Evolutionary conservation across 2,329 filamentous ascomycete species (phyloP).

Genomic region (Fonsecaea erecta): DNA sequence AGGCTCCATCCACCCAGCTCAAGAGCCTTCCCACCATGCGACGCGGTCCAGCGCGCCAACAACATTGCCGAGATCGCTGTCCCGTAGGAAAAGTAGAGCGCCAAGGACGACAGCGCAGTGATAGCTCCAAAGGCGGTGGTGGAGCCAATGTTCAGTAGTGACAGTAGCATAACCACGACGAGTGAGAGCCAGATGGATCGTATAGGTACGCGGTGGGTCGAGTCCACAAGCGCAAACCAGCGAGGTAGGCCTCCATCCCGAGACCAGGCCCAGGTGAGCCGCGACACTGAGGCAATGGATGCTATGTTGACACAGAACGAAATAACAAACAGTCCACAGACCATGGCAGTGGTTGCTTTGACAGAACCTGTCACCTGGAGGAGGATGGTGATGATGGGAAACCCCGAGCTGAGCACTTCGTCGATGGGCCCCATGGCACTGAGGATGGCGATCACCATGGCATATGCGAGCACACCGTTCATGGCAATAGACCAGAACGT

Average conservation of each 20-base stretch:
- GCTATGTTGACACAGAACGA: slow-evolving; percentile 11
- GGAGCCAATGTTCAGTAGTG: slow-evolving; percentile 31
- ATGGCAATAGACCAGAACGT: slow-evolving; percentile 8
- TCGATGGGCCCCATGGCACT: slow-evolving; percentile 10
- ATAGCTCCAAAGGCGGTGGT: slow-evolving; percentile 36
- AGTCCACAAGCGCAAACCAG: slow-evolving; percentile 10
- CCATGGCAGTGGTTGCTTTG: slow-evolving; percentile 9
- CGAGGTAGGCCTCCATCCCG: slow-evolving; percentile 6
- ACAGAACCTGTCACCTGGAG: slow-evolving; percentile 2
- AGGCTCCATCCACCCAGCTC: slow-evolving; percentile 39
- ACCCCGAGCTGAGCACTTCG: slow-evolving; percentile 5
- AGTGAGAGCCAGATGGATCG: slow-evolving; percentile 7
- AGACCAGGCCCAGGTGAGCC: slow-evolving; percentile 8
- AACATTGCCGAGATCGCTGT: slow-evolving; percentile 55
- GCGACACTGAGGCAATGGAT: slow-evolving; percentile 8
- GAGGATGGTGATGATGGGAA: slow-evolving; percentile 10
- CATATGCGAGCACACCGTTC: slow-evolving; percentile 9
- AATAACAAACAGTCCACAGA: slow-evolving; percentile 6
- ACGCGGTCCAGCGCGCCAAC: slow-evolving; percentile 6
- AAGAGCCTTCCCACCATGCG: slow-evolving; percentile 17
- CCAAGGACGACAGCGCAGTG: slow-evolving; percentile 28
- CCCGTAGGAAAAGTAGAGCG: slow-evolving; percentile 55
- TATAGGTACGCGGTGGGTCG: slow-evolving; percentile 3
- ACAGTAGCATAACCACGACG: slow-evolving; percentile 23
- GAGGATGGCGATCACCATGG: slow-evolving; percentile 9